Evolutionary conservation across 352 stramenopile species (phyloP).

Genomic region (Globisporangium megalacanthum): DNA sequence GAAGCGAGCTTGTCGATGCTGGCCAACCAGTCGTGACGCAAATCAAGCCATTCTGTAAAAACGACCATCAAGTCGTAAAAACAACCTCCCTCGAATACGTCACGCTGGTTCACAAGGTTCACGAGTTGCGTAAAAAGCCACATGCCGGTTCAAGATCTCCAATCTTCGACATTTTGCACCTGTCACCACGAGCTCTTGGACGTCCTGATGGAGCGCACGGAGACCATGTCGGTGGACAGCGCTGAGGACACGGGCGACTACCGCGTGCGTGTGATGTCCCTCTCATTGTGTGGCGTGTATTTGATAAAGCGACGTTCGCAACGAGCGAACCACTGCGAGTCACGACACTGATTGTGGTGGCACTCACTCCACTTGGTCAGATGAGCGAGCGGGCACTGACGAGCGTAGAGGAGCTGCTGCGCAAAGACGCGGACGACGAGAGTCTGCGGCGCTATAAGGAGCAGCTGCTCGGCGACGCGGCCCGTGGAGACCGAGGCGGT

Average conservation of each 20-base stretch:
- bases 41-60: constrained; percentile 18
- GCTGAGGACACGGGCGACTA: constrained; percentile 35
- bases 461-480: constrained; percentile 68
- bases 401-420: constrained; percentile 69
- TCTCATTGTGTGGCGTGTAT: not conserved
- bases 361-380: constrained; percentile 14
- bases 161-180: no score
- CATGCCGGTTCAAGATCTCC: no score
- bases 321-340: not conserved
- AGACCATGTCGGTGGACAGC: constrained; percentile 26
- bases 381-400: constrained; percentile 56
- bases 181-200: not conserved
- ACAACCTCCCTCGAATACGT: constrained; percentile 1
- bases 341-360: not conserved
- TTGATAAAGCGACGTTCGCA: not conserved
- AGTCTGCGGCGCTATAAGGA: constrained; percentile 85
- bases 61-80: not conserved
- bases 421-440: constrained; percentile 77
- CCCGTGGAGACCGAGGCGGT: constrained; percentile 78
- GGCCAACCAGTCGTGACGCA: constrained; percentile 3
- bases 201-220: constrained; percentile 12
- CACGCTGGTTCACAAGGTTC: not conserved
- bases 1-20: not conserved
- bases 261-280: constrained; percentile 23
- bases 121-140: not conserved